Percentiles rank a stretch among this genome's conserved stretches.
Evolutionary conservation across 2,329 filamentous ascomycete genomes (phyloP).

Genomic region (Pseudofabraea citricarpa): DNA sequence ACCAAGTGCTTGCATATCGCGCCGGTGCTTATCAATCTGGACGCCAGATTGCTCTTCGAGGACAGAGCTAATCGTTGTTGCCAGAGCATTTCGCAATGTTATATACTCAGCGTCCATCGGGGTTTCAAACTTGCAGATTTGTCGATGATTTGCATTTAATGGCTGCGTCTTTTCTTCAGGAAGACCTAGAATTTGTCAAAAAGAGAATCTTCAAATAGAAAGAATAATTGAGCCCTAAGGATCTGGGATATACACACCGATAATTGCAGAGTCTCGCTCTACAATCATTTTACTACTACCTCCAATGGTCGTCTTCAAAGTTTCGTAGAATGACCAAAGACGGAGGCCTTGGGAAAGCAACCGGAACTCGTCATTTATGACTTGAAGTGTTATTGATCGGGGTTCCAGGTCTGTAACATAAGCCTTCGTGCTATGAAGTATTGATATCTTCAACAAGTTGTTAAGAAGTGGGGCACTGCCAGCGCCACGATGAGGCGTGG

Average conservation of each 20-base stretch:
- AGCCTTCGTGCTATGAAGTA: slow-evolving; percentile 7
- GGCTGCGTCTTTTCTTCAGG: slow-evolving; percentile 22
- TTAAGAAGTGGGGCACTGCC: slow-evolving; percentile 22
- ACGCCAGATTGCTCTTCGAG: slow-evolving; percentile 6
- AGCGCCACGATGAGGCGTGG: slow-evolving; percentile 27
- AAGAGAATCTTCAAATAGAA: slow-evolving; percentile 27
- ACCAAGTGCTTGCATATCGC: slow-evolving; percentile 3
- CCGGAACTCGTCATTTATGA: too few relatives aligned
- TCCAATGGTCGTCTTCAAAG: too few relatives aligned
- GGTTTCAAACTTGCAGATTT: slow-evolving; percentile 27
- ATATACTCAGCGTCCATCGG: slow-evolving; percentile 21
- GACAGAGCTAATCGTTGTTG: slow-evolving; percentile 13
- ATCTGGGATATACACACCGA: too few relatives aligned
- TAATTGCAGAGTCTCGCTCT: too few relatives aligned
- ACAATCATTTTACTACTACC: too few relatives aligned
- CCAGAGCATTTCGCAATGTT: slow-evolving; percentile 19
- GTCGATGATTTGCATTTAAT: slow-evolving; percentile 26
- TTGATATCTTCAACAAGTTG: slow-evolving; percentile 12
- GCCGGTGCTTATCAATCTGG: background rate
- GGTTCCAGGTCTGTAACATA: slow-evolving; percentile 23
- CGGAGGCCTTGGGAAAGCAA: too few relatives aligned
- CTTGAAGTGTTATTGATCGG: too few relatives aligned
- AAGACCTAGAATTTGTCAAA: slow-evolving; percentile 26
- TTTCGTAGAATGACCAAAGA: too few relatives aligned
- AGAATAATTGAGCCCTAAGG: slow-evolving; percentile 10